Evolutionary conservation across 306 rosid species (phyloP).

Genomic region (Pyrus bretschneideri): DNA sequence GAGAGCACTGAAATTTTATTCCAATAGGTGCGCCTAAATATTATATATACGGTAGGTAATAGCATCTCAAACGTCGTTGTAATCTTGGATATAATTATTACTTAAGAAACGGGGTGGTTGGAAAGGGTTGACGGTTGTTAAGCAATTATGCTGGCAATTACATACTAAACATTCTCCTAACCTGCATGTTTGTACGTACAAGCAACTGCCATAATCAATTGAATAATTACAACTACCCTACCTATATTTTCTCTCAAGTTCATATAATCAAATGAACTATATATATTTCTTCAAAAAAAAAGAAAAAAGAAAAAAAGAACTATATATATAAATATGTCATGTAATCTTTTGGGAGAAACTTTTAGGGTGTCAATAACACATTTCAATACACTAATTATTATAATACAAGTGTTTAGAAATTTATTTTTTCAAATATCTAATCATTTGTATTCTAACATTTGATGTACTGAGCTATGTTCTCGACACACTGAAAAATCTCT

Average conservation of each 20-base stretch:
- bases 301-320: no score
- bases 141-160: background rate
- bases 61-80: background rate
- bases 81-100: background rate
- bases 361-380: no score
- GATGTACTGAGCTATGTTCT: no score
- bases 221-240: background rate
- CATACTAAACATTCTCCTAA: background rate
- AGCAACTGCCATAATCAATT: background rate
- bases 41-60: constrained; percentile 2
- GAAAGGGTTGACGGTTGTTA: background rate
- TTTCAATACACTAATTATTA: no score
- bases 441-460: no score
- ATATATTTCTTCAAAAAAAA: no score
- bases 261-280: background rate
- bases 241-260: background rate
- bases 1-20: no score
- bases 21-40: background rate
- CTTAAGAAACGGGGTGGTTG: background rate
- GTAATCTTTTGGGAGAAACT: no score
- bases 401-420: no score
- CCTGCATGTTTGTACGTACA: background rate
- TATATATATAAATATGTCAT: no score
- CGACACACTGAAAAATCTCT: no score
- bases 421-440: no score